Evolutionary conservation across 1,139 yeast species (phyloP).

Genomic region (Williopsis jadinii): DNA sequence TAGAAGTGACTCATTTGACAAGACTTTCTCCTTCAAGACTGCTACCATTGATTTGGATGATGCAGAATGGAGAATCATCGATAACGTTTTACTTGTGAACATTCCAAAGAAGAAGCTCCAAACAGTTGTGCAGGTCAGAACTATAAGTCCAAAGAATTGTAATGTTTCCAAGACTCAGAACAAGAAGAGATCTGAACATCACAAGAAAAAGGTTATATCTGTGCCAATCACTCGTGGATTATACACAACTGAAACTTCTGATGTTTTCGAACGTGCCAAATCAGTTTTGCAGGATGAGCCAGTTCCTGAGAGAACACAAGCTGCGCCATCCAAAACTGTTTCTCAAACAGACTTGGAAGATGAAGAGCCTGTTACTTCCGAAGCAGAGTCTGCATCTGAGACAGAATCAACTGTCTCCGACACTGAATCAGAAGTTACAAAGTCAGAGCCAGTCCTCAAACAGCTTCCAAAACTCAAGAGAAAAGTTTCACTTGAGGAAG

Average conservation of each 20-base stretch:
- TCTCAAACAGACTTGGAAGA: not conserved
- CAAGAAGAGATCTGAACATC: not conserved
- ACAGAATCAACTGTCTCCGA: not conserved
- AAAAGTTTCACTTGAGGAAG: constrained; percentile 18
- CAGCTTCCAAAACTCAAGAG: constrained; percentile 15
- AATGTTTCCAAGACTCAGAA: not conserved
- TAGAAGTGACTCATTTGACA: constrained; percentile 4
- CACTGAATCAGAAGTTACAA: not conserved
- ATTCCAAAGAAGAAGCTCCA: constrained; percentile 2
- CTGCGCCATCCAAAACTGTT: not conserved
- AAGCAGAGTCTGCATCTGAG: not conserved
- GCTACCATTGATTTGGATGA: constrained; percentile 3
- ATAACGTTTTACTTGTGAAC: constrained; percentile 2
- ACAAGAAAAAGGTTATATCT: not conserved
- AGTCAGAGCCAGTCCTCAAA: constrained; percentile 1
- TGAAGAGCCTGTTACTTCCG: not conserved
- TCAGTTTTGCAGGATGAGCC: not conserved
- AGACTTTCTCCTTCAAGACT: constrained; percentile 2
- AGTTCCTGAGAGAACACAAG: no score
- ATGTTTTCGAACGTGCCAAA: not conserved
- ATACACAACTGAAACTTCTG: not conserved
- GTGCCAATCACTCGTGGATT: not conserved
- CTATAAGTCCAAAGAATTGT: no score
- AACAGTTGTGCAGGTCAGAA: not conserved
- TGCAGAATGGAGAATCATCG: constrained; percentile 3